These are phyloP conservation scores for Grosmannia huntii DNA, from an alignment of 2,329 filamentous ascomycete genomes.

Conservation along the genomic window DNA sequence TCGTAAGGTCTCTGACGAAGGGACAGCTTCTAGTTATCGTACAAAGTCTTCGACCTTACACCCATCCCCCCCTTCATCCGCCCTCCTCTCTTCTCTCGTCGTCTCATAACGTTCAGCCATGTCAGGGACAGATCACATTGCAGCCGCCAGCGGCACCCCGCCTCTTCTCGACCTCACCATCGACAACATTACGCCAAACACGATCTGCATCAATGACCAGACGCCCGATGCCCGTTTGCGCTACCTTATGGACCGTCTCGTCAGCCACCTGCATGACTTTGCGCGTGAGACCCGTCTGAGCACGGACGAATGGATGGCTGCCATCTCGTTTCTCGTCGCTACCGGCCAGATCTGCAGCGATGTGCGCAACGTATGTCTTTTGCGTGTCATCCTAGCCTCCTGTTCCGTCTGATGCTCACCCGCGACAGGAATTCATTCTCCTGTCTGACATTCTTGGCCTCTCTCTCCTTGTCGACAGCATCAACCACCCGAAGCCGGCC, in stretches of 20 bases:
- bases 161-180: constrained; percentile 49
- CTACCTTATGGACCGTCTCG: constrained; percentile 60
- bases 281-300: constrained; percentile 65
- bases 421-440: constrained; percentile 57
- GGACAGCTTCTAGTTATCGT: too few relatives aligned
- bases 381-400: too few relatives aligned
- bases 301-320: constrained; percentile 67
- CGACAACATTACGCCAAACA: constrained; percentile 70
- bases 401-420: neutral
- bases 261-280: constrained; percentile 71
- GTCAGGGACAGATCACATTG: neutral
- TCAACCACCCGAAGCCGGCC: constrained; percentile 69
- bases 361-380: constrained; percentile 51
- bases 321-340: constrained; percentile 56
- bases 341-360: constrained; percentile 64
- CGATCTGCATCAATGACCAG: constrained; percentile 61
- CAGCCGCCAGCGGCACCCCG: constrained; percentile 3
- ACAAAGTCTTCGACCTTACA: neutral
- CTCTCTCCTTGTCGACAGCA: constrained; percentile 66
- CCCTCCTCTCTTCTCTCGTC: neutral
- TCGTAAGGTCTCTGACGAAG: neutral
- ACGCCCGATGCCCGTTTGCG: constrained; percentile 51
- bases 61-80: neutral
- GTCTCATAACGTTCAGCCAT: neutral
- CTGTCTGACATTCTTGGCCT: constrained; percentile 70